Base-by-base conservation (phyloP, 768 basidiomycete genomes). In the Baorangia bicolor region DNA sequence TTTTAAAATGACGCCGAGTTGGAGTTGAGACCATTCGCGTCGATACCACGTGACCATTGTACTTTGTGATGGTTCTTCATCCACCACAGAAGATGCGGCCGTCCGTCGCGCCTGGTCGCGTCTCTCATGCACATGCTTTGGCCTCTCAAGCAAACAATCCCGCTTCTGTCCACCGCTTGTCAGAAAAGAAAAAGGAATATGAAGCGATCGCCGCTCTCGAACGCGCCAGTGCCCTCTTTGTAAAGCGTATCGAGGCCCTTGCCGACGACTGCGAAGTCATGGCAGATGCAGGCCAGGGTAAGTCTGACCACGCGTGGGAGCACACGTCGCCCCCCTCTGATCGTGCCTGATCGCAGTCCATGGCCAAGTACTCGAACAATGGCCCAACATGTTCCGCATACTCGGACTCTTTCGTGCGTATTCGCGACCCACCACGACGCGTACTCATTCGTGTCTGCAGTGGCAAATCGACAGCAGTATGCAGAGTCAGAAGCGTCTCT, bases 361-460 rank as follows among this genome's bases (percentile, higher is more conserved):
- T 58, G 89, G 89, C 11, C 82, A 90, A 65, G 88, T 91, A 5
- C 79, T 90, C 25, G 83, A 83, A 54, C 88, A 90, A 58, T 91
- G 88, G 89, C 86, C 88, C 11, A 83, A 82, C 66, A 92, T 92
- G 90, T 91, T 92, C 64, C 80, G 84, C 60, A 89, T 89, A 49
- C 73, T 92, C 46, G 81, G 73, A 53, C 74, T 85, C 55, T 91
- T 90, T 67, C 63, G 90, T 91, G 62, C 64, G 86, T 77, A 14
- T 34, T 35, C 23, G 13, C 16, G 7, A 37, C 11, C 41, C 7
- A 9, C 31, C 27, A 16, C 41, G 38, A 28, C 8, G 25, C 9
- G 28, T 48, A 1, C 28, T 55, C 16, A 52, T 39, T 13, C 5
- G 1, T 2, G 16, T 21, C 30, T 49, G 40, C 18, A 88, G 87